phyloP scores from a whole-genome alignment of 1,284 basidiomycete species.

The Cerioporus squamosus region DNA sequence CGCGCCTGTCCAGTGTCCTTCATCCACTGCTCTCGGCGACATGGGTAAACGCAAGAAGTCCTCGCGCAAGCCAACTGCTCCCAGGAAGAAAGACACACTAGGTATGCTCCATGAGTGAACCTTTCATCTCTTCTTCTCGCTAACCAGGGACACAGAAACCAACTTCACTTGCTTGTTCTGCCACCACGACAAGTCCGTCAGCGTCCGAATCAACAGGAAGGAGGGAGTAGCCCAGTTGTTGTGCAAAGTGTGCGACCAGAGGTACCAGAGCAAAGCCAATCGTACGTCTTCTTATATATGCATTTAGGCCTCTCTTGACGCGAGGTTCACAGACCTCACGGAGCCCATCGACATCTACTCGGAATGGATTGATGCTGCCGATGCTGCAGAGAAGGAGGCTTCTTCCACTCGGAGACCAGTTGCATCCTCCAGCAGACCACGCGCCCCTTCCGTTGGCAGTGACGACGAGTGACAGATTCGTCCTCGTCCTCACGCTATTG shows the following conservation, averaged over 20 bases:
- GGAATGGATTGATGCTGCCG: conserved; percentile 91
- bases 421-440: conserved; percentile 61
- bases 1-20: not conserved
- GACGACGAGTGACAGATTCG: conserved; percentile 43
- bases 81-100: conserved; percentile 68
- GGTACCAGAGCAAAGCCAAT: conserved; percentile 83
- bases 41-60: conserved; percentile 91
- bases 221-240: conserved; percentile 78
- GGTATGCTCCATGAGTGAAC: conserved; percentile 50
- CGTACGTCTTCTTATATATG: conserved; percentile 55
- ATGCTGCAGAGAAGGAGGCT: conserved; percentile 74
- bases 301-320: conserved; percentile 15
- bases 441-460: conserved; percentile 40
- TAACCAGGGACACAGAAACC: conserved; percentile 54
- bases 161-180: conserved; percentile 89
- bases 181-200: conserved; percentile 89
- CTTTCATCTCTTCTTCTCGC: not conserved
- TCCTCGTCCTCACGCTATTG: not conserved
- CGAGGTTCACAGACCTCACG: conserved; percentile 63
- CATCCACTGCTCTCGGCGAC: not conserved
- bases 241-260: conserved; percentile 82
- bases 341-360: conserved; percentile 92
- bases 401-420: conserved; percentile 50
- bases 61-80: conserved; percentile 66
- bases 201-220: conserved; percentile 84